Evolutionary conservation across 2,329 filamentous ascomycete species (phyloP), one percentile per base, ranked within the genome.

Genomic region (Botrytis fragariae): DNA sequence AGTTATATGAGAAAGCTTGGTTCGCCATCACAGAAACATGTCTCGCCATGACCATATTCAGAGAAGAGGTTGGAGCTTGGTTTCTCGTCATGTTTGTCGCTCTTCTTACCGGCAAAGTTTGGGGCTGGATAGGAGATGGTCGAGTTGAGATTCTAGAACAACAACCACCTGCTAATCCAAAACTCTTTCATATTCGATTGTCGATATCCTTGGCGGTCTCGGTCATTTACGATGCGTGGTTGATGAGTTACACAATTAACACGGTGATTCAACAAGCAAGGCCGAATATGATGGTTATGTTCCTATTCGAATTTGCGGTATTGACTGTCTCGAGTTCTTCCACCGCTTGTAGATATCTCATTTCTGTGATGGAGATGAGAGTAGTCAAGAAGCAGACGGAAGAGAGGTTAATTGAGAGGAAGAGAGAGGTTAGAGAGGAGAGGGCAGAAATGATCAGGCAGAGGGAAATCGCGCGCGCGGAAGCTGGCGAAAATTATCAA

Each of bases 231-330:
- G 92, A 97, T 80, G 81, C 90, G 37, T 91, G 88, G 81, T 90
- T 99, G 83, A 89, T 98, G 76, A 87, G 87, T 67, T 98, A 97
- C 82, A 91, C 92, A 74, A 87, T 97, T 75, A 89, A 90, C 42
- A 93, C 92, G 0, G 95, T 98, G 45, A 90, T 98, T 68, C 90
- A 93, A 73, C 91, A 97, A 81, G 93, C 95, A 3, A 88, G 92
- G n/a, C 94, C 95, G 0, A 96, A 97, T 74, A 98, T 99, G 93
- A 99, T 98, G 94, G 94, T 99, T 76, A 98, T 99, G 94, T 99
- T 99, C 80, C 90, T 97, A 9, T 99, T 99, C 79, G 96, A 99
- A 82, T 98, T 98, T 80, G 95, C 95, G 54, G 91, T 99, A 61
- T 84, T 98, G 74, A 87, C 90, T 3, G 91, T 97, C 16, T 91